A percentile compares a stretch with the other conserved stretches of the same genome.
Evolutionary conservation across 139 green algal genomes (phyloP).

Genomic region (Closterium sp.): DNA sequence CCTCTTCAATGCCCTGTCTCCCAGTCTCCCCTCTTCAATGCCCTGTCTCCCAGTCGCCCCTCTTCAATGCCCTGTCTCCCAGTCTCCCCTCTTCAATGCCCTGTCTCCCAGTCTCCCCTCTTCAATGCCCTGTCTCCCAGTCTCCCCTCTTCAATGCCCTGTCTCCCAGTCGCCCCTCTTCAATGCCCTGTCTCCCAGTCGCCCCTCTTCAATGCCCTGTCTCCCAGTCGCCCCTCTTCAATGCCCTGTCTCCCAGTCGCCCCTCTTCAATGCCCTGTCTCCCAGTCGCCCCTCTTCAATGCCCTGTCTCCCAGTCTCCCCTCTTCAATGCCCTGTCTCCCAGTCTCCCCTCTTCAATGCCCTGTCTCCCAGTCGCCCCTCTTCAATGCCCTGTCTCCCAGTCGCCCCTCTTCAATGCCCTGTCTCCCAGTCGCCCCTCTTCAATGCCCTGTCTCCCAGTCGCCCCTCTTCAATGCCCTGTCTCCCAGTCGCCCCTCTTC

Average conservation of each 20-base stretch:
- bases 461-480: background rate
- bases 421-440: background rate
- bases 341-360: background rate
- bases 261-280: background rate
- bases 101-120: background rate
- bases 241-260: background rate
- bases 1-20: background rate
- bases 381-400: background rate
- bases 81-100: background rate
- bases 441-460: background rate
- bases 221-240: background rate
- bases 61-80: background rate
- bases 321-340: background rate
- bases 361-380: background rate
- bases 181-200: background rate
- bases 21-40: background rate
- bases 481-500: background rate
- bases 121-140: background rate
- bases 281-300: background rate
- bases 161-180: background rate
- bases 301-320: background rate
- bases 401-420: background rate
- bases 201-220: background rate
- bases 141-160: background rate
- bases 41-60: background rate